Evolutionary conservation across 2,329 filamentous ascomycete genomes (phyloP).

Genomic region (Celoporthe dispersa): DNA sequence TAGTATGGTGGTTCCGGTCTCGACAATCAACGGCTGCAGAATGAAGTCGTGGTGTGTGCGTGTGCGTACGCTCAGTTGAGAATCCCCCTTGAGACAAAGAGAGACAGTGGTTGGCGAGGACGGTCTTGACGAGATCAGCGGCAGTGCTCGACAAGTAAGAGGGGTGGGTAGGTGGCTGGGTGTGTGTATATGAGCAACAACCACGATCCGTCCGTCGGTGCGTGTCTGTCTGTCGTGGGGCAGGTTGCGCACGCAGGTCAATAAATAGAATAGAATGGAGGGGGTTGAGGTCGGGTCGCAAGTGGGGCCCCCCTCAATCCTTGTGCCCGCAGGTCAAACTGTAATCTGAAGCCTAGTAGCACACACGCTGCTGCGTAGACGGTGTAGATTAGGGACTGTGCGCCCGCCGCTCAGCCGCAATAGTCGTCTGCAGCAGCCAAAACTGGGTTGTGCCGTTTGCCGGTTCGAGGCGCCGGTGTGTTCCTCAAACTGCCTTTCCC

Average conservation of each 20-base stretch:
- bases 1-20: constrained; percentile 18
- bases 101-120: not conserved
- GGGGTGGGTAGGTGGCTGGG: no score
- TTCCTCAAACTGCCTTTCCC: not conserved
- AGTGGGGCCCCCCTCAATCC: constrained; percentile 11
- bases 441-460: not conserved
- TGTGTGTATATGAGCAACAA: not conserved
- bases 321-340: not conserved
- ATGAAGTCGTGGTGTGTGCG: not conserved
- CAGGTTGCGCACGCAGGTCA: constrained; percentile 5
- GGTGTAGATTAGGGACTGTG: constrained; percentile 10
- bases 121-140: not conserved
- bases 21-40: constrained; percentile 3
- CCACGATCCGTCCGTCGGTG: not conserved
- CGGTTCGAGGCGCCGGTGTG: not conserved
- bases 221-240: constrained; percentile 14
- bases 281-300: constrained; percentile 13
- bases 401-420: constrained; percentile 10
- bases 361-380: not conserved
- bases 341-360: not conserved
- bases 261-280: constrained; percentile 25
- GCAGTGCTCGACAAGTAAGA: not conserved
- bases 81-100: not conserved
- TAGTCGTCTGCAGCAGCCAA: not conserved
- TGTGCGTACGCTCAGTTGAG: not conserved